Evolutionary conservation across 2,329 filamentous ascomycete genomes (phyloP).

Genomic region (Mollisiaceae sp.): DNA sequence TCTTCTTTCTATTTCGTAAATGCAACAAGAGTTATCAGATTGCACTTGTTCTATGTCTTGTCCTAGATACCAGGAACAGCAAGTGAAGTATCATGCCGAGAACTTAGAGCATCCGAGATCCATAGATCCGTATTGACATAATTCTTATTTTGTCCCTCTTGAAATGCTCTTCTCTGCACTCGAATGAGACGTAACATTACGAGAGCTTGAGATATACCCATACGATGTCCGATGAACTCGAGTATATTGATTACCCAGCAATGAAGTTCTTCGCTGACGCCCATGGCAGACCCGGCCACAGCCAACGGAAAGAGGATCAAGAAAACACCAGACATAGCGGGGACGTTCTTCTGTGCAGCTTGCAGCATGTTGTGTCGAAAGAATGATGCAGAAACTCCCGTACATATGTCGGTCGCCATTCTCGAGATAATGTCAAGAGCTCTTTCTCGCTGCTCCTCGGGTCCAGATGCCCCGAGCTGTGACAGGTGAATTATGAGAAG

Average conservation of each 20-base stretch:
- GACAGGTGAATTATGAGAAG: conserved; percentile 28
- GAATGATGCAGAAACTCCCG: conserved; percentile 30
- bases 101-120: not conserved
- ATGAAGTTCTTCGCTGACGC: conserved; percentile 32
- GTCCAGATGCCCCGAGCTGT: conserved; percentile 14
- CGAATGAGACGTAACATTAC: conserved; percentile 23
- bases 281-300: conserved; percentile 32
- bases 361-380: conserved; percentile 10
- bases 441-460: conserved; percentile 25
- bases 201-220: conserved; percentile 32
- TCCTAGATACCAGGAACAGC: no score
- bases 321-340: conserved; percentile 30
- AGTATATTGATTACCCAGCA: conserved; percentile 30
- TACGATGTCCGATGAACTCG: conserved; percentile 30
- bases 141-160: not conserved
- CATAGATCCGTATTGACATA: conserved; percentile 7
- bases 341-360: conserved; percentile 3
- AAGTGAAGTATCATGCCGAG: no score
- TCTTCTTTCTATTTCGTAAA: not conserved
- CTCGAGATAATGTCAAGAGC: conserved; percentile 25
- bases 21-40: not conserved
- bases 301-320: conserved; percentile 33
- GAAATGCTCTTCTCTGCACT: conserved; percentile 22
- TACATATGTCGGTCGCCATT: conserved; percentile 36
- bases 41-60: not conserved